A percentile compares a stretch with the other conserved stretches of the same genome.
Conservation (phyloP, 257 asterid species). For the Capsicum pubescens region DNA sequence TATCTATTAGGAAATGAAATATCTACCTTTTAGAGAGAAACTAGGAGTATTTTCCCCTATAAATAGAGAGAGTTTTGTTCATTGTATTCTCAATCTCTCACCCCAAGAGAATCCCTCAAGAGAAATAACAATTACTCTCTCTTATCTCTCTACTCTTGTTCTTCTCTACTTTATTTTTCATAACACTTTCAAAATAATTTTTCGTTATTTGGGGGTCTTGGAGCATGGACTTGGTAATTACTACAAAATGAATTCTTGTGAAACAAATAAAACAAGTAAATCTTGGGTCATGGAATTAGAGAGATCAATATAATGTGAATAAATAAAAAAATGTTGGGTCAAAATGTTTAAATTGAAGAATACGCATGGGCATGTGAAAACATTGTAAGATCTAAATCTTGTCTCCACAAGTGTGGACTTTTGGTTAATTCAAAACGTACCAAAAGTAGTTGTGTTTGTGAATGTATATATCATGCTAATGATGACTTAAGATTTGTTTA, state of each 20-base stretch:
- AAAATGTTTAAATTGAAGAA: constrained; percentile 13
- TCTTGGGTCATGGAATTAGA: constrained; percentile 19
- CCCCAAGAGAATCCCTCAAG: no score
- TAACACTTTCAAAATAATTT: neutral
- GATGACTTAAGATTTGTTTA: constrained; percentile 7
- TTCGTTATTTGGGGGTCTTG: neutral
- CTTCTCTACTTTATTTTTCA: no score
- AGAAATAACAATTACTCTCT: no score
- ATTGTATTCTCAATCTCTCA: no score
- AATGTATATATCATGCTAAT: constrained; percentile 19
- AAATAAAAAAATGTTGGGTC: neutral
- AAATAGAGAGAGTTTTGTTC: no score
- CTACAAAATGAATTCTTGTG: neutral
- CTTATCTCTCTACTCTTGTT: no score
- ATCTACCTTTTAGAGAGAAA: no score
- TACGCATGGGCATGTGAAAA: constrained; percentile 48
- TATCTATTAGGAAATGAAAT: no score
- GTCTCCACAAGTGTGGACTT: constrained; percentile 38
- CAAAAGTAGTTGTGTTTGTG: constrained; percentile 28
- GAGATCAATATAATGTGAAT: neutral
- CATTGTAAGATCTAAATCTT: constrained; percentile 50
- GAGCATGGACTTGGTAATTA: neutral
- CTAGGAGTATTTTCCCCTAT: no score
- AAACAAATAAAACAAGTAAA: constrained; percentile 3
- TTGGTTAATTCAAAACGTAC: constrained; percentile 13